A percentile compares a stretch with the other conserved stretches of the same genome.
Conservation (phyloP, 2,329 filamentous ascomycete species). For the Penicillium sclerotiorum region DNA sequence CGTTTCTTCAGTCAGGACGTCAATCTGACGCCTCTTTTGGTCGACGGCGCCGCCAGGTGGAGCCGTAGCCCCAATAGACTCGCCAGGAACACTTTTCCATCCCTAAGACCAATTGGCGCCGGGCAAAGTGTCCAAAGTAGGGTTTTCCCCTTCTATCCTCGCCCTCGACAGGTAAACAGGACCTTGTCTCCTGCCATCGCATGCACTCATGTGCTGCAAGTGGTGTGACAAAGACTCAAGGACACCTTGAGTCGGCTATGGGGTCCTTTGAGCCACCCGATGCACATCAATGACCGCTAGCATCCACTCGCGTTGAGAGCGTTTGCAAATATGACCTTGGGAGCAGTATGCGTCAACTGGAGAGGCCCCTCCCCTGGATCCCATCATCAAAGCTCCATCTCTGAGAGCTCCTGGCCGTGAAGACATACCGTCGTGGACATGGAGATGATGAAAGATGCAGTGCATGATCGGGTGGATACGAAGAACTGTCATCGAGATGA, state of each 20-base stretch:
- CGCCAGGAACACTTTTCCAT: slow-evolving; percentile 27
- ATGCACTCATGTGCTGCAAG: background rate
- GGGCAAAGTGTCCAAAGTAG: slow-evolving; percentile 5
- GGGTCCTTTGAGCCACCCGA: background rate
- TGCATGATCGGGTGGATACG: no score
- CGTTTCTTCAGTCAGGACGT: background rate
- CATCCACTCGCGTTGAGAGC: no score
- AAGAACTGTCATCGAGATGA: background rate
- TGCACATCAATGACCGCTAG: no score
- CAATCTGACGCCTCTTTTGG: slow-evolving; percentile 2
- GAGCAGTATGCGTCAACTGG: no score
- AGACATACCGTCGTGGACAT: background rate
- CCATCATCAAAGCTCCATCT: background rate
- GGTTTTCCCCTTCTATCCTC: slow-evolving; percentile 11
- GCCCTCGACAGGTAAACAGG: background rate
- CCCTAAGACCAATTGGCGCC: slow-evolving; percentile 21
- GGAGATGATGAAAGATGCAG: no score
- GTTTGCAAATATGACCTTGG: no score
- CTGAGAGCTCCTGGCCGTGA: background rate
- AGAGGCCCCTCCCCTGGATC: background rate
- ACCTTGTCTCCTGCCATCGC: background rate
- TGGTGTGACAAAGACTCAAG: background rate
- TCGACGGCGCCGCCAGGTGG: slow-evolving; percentile 12
- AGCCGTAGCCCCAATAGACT: slow-evolving; percentile 24
- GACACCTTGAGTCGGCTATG: background rate